A percentile compares a stretch with the other conserved stretches of the same genome.
phyloP scores from a whole-genome alignment of 1,284 basidiomycete species.

The Marasmius fiardii region DNA sequence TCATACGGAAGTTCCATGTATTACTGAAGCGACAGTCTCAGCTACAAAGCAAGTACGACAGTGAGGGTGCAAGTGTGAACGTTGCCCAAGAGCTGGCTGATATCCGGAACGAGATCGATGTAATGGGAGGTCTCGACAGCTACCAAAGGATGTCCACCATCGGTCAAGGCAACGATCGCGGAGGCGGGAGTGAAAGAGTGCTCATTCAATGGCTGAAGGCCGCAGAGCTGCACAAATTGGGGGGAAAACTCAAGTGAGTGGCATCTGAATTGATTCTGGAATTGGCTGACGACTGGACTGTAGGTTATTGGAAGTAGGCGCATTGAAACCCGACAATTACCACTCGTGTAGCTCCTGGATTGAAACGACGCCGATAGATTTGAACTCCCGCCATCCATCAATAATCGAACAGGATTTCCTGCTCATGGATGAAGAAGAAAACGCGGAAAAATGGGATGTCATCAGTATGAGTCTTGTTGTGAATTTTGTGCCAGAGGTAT shows the following conservation, averaged over 20 bases:
- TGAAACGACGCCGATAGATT: slow-evolving; percentile 70
- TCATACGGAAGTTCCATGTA: slow-evolving; percentile 70
- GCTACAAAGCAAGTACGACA: slow-evolving; percentile 25
- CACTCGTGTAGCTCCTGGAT: slow-evolving; percentile 66
- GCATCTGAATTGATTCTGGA: neutral
- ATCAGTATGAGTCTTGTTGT: slow-evolving; percentile 84
- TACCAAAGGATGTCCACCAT: slow-evolving; percentile 82
- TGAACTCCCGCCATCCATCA: slow-evolving; percentile 74
- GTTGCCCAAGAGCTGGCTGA: slow-evolving; percentile 33
- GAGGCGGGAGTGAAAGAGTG: slow-evolving; percentile 82
- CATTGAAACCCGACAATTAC: slow-evolving; percentile 82
- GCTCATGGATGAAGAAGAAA: slow-evolving; percentile 44
- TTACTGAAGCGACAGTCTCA: slow-evolving; percentile 59
- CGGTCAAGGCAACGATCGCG: slow-evolving; percentile 77
- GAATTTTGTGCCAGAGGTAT: slow-evolving; percentile 80
- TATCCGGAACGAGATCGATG: slow-evolving; percentile 59
- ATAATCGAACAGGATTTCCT: slow-evolving; percentile 85
- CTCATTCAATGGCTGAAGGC: slow-evolving; percentile 73
- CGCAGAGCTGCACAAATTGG: slow-evolving; percentile 34
- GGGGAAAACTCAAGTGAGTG: slow-evolving; percentile 39
- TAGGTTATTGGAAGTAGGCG: slow-evolving; percentile 85
- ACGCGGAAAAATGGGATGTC: slow-evolving; percentile 63
- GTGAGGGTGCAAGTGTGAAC: neutral
- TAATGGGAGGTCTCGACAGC: slow-evolving; percentile 68
- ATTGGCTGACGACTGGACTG: neutral